Base-by-base conservation (phyloP, 1,284 basidiomycete genomes). In the Ustilago bromivora region DNA sequence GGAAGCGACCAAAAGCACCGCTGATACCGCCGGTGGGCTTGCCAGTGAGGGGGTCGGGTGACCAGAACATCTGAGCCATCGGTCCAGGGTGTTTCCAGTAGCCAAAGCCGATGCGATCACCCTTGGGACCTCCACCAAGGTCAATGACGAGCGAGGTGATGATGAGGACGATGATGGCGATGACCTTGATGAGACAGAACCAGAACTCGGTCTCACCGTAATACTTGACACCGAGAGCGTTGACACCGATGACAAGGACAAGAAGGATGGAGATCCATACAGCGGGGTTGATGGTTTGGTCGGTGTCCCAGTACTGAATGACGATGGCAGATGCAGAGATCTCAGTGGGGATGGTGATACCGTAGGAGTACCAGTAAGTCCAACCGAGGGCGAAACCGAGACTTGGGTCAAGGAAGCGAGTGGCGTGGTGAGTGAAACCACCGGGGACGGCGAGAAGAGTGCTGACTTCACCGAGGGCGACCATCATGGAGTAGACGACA, bases 361-460 rank as follows among this genome's bases (percentile, higher is more conserved):
- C 68, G 62, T 76, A 78, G 1, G 71, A 77, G 54, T 77, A 74
- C 73, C 76, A 76, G 92, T 93, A 90, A 92, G 88, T 15, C 93
- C 90, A 66, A 90, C 92, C 52, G 89, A 85, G 51, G 90, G 82
- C 75, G 49, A 84, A 83, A 0, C 91, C 91, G 68, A 94, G 89
- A 2, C 93, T 92, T 6, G 92, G 91, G 82, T 93, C 91, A 32
- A 94, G 91, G 83, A 94, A 94, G 49, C 92, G 91, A 75, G 90
- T 90, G 4, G 93, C 92, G 46, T 94, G 88, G 57, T 90, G 91
- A 85, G 95, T 92, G 85, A 94, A 93, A 6, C 93, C 91, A 71
- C 91, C 92, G 56, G 88, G 75, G 70, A 89, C 87, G 46, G 87
- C 87, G 47, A 93, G 89, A 78, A 89, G 92, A 5, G 87, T 82